A percentile compares a stretch with the other conserved stretches of the same genome.
phyloP scores from a whole-genome alignment of 139 green algal genomes.

The Nannochloris sp. region DNA sequence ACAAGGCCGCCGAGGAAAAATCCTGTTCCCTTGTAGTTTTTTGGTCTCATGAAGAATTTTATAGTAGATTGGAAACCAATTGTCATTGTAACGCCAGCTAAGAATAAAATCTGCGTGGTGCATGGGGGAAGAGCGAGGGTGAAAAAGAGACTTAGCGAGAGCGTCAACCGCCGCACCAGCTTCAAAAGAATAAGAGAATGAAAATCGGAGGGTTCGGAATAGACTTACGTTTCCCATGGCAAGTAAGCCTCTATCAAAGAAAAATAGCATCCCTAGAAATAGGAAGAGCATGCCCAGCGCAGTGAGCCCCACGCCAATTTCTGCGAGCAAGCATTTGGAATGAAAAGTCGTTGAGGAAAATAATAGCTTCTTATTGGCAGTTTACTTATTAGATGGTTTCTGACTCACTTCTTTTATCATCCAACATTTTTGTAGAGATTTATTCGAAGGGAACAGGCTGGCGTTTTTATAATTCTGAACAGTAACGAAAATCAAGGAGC shows the following conservation, averaged over 20 bases:
- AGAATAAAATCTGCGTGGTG: conserved; percentile 76
- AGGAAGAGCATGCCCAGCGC: conserved; percentile 88
- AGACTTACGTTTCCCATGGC: conserved; percentile 92
- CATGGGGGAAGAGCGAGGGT: not conserved
- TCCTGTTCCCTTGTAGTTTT: conserved; percentile 77
- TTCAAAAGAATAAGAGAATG: too few species aligned
- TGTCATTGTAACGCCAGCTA: conserved; percentile 80
- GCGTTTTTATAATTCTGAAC: too few species aligned
- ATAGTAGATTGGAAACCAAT: conserved; percentile 78
- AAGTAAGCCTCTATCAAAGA: conserved; percentile 93
- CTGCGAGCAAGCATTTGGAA: conserved; percentile 41
- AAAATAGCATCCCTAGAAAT: conserved; percentile 88
- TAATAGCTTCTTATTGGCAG: too few species aligned
- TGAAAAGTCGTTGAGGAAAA: too few species aligned
- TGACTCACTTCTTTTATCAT: too few species aligned
- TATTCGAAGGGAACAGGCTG: too few species aligned
- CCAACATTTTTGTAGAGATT: too few species aligned
- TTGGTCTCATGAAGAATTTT: conserved; percentile 80
- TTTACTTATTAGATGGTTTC: too few species aligned
- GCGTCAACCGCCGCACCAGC: too few species aligned
- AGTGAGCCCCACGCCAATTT: conserved; percentile 95
- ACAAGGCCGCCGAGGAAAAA: conserved; percentile 80
- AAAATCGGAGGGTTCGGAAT: too few species aligned
- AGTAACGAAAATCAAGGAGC: too few species aligned
- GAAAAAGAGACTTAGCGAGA: too few species aligned